Percentiles rank a stretch among this genome's conserved stretches.
Evolutionary conservation across 768 basidiomycete genomes (phyloP).

Genomic region (Auricularia heimuer): DNA sequence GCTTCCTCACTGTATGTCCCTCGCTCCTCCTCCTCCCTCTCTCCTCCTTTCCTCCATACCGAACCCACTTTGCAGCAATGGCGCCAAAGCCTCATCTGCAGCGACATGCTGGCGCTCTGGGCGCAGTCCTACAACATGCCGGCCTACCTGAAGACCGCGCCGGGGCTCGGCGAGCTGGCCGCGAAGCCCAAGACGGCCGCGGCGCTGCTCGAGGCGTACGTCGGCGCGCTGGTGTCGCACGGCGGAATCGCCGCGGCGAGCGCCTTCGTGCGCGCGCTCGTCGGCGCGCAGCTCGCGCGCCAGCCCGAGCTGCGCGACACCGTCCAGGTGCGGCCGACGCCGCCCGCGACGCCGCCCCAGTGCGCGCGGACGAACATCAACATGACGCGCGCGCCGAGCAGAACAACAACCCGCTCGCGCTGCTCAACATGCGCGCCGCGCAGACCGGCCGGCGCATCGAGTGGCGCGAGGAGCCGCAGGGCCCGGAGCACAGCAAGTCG

Average conservation of each 20-base stretch:
- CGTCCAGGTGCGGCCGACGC: background rate
- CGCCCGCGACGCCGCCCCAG: background rate
- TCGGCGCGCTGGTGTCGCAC: background rate
- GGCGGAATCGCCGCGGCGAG: background rate
- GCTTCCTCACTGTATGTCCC: background rate
- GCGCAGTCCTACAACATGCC: background rate
- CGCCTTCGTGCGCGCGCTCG: background rate
- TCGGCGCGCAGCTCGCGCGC: background rate
- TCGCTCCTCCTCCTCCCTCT: background rate
- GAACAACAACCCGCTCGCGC: background rate
- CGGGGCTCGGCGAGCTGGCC: background rate
- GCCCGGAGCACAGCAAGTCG: background rate
- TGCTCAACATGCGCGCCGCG: background rate
- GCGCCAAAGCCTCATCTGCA: background rate
- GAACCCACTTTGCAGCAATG: background rate
- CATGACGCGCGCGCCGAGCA: background rate
- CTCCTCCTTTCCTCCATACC: too few species aligned
- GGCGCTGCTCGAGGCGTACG: background rate
- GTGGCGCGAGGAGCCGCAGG: background rate
- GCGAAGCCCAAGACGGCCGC: background rate
- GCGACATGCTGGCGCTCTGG: constrained; percentile 1
- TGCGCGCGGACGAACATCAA: background rate
- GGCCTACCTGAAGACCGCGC: too few species aligned
- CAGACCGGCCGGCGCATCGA: background rate
- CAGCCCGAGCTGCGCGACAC: background rate